A percentile compares a stretch with the other conserved stretches of the same genome.
phyloP scores from a whole-genome alignment of 2,329 filamentous ascomycete genomes.

The Colletotrichum higginsianum region DNA sequence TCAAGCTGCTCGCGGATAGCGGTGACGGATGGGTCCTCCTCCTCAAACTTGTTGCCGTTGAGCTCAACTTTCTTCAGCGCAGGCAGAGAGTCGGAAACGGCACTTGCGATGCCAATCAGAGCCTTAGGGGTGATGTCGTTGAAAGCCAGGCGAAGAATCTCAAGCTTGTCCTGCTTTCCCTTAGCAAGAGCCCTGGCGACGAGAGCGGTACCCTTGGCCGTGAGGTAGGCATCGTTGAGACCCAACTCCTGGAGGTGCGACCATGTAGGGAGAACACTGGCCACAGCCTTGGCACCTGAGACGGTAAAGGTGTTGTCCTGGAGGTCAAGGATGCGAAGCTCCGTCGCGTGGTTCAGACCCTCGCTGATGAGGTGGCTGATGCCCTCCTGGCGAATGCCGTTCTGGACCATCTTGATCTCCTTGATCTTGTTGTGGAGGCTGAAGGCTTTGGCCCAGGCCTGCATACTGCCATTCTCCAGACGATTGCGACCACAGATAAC shows the following conservation, averaged over 20 bases:
- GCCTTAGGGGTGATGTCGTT: slow-evolving; percentile 91
- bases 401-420: slow-evolving; percentile 97
- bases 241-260: slow-evolving; percentile 84
- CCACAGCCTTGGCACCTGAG: slow-evolving; percentile 83
- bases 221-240: slow-evolving; percentile 89
- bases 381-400: slow-evolving; percentile 95
- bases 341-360: slow-evolving; percentile 79
- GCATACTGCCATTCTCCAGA: slow-evolving; percentile 96
- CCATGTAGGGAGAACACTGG: slow-evolving; percentile 83
- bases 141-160: slow-evolving; percentile 88
- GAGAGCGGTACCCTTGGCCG: slow-evolving; percentile 81
- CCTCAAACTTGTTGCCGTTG: slow-evolving; percentile 95
- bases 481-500: slow-evolving; percentile 97
- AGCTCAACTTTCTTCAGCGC: slow-evolving; percentile 88
- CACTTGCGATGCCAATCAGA: slow-evolving; percentile 79
- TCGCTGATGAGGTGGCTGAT: slow-evolving; percentile 85
- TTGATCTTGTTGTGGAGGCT: slow-evolving; percentile 86
- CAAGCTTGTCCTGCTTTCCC: slow-evolving; percentile 84
- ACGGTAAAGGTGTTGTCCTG: slow-evolving; percentile 98
- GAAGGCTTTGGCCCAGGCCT: slow-evolving; percentile 91
- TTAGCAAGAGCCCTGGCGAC: slow-evolving; percentile 81
- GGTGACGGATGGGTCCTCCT: slow-evolving; percentile 83
- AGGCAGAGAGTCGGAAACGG: slow-evolving; percentile 78
- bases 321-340: slow-evolving; percentile 85
- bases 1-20: slow-evolving; percentile 80